A percentile compares a stretch with the other conserved stretches of the same genome.
Evolutionary conservation across 345 rosid genomes (phyloP).

Genomic region (Arabidopsis suecica): DNA sequence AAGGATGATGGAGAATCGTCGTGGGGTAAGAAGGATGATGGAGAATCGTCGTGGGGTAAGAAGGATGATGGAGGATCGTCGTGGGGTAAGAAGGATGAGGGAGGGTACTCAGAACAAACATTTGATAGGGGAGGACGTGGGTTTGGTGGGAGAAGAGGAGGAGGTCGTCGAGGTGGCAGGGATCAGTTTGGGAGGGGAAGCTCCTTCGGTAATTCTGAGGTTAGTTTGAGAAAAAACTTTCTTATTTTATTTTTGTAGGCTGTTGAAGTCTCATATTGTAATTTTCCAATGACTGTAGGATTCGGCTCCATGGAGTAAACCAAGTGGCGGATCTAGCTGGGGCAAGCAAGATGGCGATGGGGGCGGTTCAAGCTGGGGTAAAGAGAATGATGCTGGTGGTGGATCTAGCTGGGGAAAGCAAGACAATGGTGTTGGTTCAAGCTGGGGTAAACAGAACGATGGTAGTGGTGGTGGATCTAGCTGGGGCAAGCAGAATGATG

Average conservation of each 20-base stretch:
- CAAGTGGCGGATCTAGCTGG: slow-evolving; percentile 37
- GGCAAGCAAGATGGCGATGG: slow-evolving; percentile 1
- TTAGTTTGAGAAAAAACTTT: slow-evolving; percentile 16
- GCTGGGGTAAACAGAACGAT: slow-evolving; percentile 31
- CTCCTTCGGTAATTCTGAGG: slow-evolving; percentile 42
- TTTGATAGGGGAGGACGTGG: slow-evolving; percentile 46
- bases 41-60: neutral
- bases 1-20: slow-evolving; percentile 25
- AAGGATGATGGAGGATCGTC: slow-evolving; percentile 23
- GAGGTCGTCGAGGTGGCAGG: slow-evolving; percentile 46
- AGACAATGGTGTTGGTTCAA: slow-evolving; percentile 20
- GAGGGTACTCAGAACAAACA: slow-evolving; percentile 35
- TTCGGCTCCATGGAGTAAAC: slow-evolving; percentile 42
- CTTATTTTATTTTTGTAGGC: neutral
- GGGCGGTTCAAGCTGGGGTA: slow-evolving; percentile 31
- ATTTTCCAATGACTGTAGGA: slow-evolving; percentile 36
- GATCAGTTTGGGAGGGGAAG: slow-evolving; percentile 49
- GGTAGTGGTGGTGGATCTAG: neutral
- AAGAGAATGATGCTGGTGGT: slow-evolving; percentile 26
- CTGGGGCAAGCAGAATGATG: slow-evolving; percentile 12
- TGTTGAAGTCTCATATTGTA: slow-evolving; percentile 18
- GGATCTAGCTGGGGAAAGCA: slow-evolving; percentile 9
- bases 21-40: neutral
- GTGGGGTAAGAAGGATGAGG: slow-evolving; percentile 35
- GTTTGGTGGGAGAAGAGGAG: slow-evolving; percentile 45